A percentile compares a stretch with the other conserved stretches of the same genome.
Conservation (phyloP, 2,329 filamentous ascomycete genomes). For the Colletotrichum eremochloae region DNA sequence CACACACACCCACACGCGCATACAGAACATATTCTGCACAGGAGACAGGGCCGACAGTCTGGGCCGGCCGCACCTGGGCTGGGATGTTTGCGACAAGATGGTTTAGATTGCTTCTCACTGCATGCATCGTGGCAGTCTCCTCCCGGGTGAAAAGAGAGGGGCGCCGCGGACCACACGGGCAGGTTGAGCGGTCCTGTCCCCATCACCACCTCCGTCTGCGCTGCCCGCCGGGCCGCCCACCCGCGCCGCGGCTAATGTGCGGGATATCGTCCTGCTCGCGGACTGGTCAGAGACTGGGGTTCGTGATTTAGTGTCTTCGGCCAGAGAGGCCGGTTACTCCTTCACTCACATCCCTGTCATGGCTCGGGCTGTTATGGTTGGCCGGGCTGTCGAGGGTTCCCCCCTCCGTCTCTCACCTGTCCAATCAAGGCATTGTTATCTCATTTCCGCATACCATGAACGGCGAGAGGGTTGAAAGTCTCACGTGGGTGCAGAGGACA, state of each 20-base stretch:
- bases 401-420: too few relatives aligned
- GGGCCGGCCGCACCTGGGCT: not conserved
- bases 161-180: slow-evolving; percentile 18
- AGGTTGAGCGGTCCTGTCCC: not conserved
- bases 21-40: not conserved
- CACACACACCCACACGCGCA: not conserved
- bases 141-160: slow-evolving; percentile 23
- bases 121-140: slow-evolving; percentile 6
- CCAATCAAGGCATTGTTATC: slow-evolving; percentile 2
- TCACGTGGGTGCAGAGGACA: not conserved
- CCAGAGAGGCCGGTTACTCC: slow-evolving; percentile 32
- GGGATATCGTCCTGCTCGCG: slow-evolving; percentile 17
- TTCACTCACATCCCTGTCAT: slow-evolving; percentile 24
- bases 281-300: slow-evolving; percentile 30
- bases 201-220: slow-evolving; percentile 15
- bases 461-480: slow-evolving; percentile 3
- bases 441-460: not conserved
- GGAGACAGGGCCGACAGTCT: slow-evolving; percentile 29
- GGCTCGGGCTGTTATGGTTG: not conserved
- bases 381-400: not conserved
- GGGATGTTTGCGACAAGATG: slow-evolving; percentile 24
- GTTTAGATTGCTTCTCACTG: slow-evolving; percentile 28
- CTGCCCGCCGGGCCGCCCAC: slow-evolving; percentile 39
- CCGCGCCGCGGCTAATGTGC: slow-evolving; percentile 39
- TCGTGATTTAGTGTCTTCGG: slow-evolving; percentile 4